A percentile compares a stretch with the other conserved stretches of the same genome.
These are phyloP conservation scores for Collybia sp. DNA, from an alignment of 768 basidiomycete genomes.

Conservation along the genomic window DNA sequence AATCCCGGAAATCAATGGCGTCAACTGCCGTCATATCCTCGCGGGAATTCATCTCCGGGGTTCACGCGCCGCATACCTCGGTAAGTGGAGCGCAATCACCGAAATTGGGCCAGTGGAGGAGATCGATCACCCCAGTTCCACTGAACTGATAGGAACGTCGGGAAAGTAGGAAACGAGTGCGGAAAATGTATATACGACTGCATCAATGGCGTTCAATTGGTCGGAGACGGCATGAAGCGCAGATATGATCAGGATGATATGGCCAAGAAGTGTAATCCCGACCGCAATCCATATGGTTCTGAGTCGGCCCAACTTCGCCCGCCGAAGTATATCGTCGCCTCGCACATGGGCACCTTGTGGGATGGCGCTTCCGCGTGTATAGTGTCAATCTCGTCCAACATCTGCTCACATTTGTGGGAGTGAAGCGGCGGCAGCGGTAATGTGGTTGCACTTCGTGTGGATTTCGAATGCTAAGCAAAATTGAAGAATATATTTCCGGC, in stretches of 20 bases:
- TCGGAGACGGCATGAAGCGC: constrained; percentile 65
- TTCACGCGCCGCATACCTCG: constrained; percentile 39
- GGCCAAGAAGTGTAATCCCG: constrained; percentile 54
- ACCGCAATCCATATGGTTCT: constrained; percentile 66
- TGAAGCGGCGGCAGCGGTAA: too few species aligned
- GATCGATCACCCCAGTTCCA: constrained; percentile 48
- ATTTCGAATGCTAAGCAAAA: too few species aligned
- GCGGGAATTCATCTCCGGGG: constrained; percentile 56
- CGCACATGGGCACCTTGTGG: too few species aligned
- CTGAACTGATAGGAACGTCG: constrained; percentile 52
- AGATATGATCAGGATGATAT: constrained; percentile 60
- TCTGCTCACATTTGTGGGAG: too few species aligned
- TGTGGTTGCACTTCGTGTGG: too few species aligned
- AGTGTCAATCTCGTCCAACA: too few species aligned
- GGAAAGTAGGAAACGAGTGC: constrained; percentile 54
- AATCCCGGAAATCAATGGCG: constrained; percentile 71
- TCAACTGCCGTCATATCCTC: constrained; percentile 40
- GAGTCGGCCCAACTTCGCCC: constrained; percentile 67
- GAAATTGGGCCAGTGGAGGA: constrained; percentile 68
- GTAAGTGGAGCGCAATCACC: constrained; percentile 40
- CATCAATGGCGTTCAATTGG: constrained; percentile 39
- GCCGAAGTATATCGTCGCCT: too few species aligned
- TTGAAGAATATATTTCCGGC: too few species aligned
- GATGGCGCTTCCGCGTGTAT: too few species aligned
- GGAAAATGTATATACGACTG: constrained; percentile 59